These are phyloP conservation scores for Kalmanozyma brasiliensis DNA, from an alignment of 1,284 basidiomycete genomes.

Conservation along the genomic window DNA sequence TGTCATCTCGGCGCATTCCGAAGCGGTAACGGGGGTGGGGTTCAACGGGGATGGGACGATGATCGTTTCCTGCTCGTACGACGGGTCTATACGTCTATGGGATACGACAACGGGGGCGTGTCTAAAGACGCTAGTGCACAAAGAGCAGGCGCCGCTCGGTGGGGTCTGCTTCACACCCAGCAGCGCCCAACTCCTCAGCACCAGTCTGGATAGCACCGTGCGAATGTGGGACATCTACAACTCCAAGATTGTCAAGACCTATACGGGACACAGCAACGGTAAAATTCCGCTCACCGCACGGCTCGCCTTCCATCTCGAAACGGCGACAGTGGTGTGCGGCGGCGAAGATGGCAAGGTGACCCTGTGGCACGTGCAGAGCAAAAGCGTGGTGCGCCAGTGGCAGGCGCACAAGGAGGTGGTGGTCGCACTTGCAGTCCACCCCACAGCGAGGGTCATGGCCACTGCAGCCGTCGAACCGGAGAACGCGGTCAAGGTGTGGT, in stretches of 20 bases:
- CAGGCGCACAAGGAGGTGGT: conserved; percentile 77
- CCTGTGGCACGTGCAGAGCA: conserved; percentile 89
- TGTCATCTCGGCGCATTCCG: conserved; percentile 84
- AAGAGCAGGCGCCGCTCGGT: conserved; percentile 91
- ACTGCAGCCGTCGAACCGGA: conserved; percentile 57
- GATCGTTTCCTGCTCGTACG: conserved; percentile 91
- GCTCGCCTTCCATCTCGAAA: conserved; percentile 22
- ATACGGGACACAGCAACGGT: conserved; percentile 81
- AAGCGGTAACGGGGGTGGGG: conserved; percentile 90
- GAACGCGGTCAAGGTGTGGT: conserved; percentile 51
- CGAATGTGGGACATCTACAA: conserved; percentile 93
- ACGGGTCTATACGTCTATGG: conserved; percentile 87
- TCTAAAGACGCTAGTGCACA: conserved; percentile 93
- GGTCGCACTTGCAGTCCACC: conserved; percentile 47
- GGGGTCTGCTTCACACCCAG: conserved; percentile 90
- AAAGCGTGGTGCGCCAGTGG: conserved; percentile 78
- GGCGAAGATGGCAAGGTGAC: conserved; percentile 89
- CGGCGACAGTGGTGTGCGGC: conserved; percentile 76
- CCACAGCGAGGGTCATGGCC: conserved; percentile 49
- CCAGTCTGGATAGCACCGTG: conserved; percentile 90
- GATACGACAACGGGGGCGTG: conserved; percentile 96
- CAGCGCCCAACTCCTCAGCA: conserved; percentile 84
- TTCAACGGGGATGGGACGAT: conserved; percentile 95
- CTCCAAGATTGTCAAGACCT: conserved; percentile 92
- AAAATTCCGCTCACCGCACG: conserved; percentile 73